Conservation (phyloP, 371 early-diverging fungal species). For the Umbelopsis sp. region DNA sequence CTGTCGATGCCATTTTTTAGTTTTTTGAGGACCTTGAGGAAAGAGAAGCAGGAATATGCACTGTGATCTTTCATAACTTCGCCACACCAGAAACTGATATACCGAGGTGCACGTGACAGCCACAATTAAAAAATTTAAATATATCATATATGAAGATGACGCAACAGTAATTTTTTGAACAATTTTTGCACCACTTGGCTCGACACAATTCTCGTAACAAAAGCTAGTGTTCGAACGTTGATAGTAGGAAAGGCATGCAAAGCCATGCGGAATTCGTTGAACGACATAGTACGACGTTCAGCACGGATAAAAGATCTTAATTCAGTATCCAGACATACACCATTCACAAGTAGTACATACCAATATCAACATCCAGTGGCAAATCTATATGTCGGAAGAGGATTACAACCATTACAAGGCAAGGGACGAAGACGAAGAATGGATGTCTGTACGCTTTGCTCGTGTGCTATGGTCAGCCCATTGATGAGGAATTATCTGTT, state of each 20-base stretch:
- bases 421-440: not conserved
- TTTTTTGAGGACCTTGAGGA: not conserved
- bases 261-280: constrained; percentile 19
- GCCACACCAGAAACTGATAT: not conserved
- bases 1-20: not conserved
- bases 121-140: not conserved
- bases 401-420: not conserved
- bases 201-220: not conserved
- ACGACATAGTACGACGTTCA: constrained; percentile 16
- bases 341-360: not conserved
- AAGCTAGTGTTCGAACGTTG: constrained; percentile 5
- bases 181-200: not conserved
- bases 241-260: constrained; percentile 15
- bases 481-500: constrained; percentile 14
- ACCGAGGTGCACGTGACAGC: not conserved
- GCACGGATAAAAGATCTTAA: constrained; percentile 5
- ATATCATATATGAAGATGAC: not conserved
- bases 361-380: not conserved
- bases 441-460: constrained; percentile 2
- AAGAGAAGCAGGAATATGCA: not conserved
- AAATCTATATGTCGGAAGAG: not conserved
- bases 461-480: constrained; percentile 8
- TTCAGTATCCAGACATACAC: not conserved
- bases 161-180: constrained; percentile 8
- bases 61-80: not conserved